Evolutionary conservation across 495 filamentous ascomycete species (phyloP).

Genomic region (Trichocladium antarcticum): DNA sequence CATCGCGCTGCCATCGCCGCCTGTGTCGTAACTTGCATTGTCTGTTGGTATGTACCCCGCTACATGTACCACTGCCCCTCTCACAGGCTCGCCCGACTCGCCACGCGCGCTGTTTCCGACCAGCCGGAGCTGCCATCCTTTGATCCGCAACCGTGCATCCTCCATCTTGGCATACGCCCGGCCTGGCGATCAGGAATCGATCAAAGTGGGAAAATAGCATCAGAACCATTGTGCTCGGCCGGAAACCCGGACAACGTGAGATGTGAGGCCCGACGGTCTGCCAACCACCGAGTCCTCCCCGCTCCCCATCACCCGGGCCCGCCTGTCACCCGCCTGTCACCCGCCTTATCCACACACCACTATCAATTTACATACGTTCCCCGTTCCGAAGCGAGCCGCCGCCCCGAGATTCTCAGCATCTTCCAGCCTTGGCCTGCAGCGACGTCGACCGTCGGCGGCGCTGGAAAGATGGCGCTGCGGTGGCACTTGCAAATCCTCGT

Average conservation of each 20-base stretch:
- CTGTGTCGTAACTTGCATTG: background rate
- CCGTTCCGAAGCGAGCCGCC: background rate
- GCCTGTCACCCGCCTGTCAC: too few species aligned
- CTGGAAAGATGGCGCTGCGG: conserved; percentile 26
- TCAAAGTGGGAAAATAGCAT: conserved; percentile 11
- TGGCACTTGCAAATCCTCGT: conserved; percentile 17
- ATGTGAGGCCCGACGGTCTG: conserved; percentile 21
- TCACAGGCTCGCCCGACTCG: background rate
- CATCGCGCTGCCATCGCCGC: background rate
- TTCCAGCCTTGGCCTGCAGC: conserved; percentile 21
- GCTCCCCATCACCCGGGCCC: conserved; percentile 1
- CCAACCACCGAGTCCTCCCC: background rate
- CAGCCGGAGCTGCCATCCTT: background rate
- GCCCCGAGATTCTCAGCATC: conserved; percentile 5
- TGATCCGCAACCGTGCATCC: conserved; percentile 3
- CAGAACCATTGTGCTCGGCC: conserved; percentile 18
- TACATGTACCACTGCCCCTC: too few species aligned
- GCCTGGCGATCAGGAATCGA: conserved; percentile 24
- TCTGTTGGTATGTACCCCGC: background rate
- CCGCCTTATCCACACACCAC: too few species aligned
- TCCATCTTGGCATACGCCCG: conserved; percentile 5
- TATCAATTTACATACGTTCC: too few species aligned
- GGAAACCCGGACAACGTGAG: conserved; percentile 8
- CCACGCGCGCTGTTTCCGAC: conserved; percentile 9
- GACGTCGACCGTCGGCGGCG: conserved; percentile 34